Base-by-base conservation (phyloP, 495 filamentous ascomycete genomes). In the Hypoxylon rickii region DNA sequence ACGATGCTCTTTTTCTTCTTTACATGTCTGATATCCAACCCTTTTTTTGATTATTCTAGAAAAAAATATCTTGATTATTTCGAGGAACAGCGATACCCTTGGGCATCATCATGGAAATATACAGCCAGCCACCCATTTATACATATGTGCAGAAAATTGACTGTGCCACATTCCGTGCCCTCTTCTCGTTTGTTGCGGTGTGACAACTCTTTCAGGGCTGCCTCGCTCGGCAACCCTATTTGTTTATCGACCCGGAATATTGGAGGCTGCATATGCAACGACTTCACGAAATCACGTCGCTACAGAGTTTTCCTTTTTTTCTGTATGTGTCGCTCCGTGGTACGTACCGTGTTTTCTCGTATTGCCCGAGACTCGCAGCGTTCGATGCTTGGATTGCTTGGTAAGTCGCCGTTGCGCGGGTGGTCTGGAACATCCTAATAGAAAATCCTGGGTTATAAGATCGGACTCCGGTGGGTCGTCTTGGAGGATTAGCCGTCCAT, bases 101-200 rank as follows among this genome's bases (percentile, higher is more conserved):
- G 44, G 59, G 53, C 48, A 56, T 62, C 58, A 57, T 57, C 58
- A 57, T 57, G 47, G 37, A 31, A 43, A 55, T 46, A 57, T 63
- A 62, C 43, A 26, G n/a, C n/a, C n/a, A n/a, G n/a, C 2, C 39
- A 31, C 22, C 40, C 38, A 40, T 53, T 44, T 45, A 53, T 63
- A 44, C 53, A 45, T 45, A 10, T 50, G 3, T 36, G 13, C 10
- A 29, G 47, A 32, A 24, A 41, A 19, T 36, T 17, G 11, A 7
- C 18, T 17, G 37, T 42, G 37, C 26, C 36, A 7, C 18, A 6
- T 39, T n/a, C 40, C 33, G 18, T 47, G 29, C 38, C 15, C 34
- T 29, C 33, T 40, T 26, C 19, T 40, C 15, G 10, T 40, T 56
- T 41, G 39, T 63, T 57, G 59, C 52, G 59, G 52, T 63, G 48